Evolutionary conservation across 2,329 filamentous ascomycete species (phyloP).

Genomic region (Acrocalymma vagum): DNA sequence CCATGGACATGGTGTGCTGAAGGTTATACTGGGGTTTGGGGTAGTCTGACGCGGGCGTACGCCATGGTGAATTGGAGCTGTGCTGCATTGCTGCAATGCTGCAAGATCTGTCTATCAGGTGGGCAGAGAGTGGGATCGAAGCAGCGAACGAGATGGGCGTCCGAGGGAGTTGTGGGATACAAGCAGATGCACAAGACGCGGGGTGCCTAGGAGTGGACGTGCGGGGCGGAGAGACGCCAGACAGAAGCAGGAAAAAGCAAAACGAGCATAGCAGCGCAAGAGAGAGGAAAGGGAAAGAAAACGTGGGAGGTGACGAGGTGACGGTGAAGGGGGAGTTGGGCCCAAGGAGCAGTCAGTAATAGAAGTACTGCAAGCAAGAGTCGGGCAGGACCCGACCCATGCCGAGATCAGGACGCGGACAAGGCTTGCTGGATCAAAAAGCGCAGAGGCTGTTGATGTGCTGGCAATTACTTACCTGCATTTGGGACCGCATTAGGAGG

Average conservation of each 20-base stretch:
- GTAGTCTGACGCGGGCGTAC: conserved; percentile 38
- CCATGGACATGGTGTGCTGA: conserved; percentile 49
- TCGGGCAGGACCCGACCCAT: conserved; percentile 25
- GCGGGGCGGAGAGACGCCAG: conserved; percentile 21
- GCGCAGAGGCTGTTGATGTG: conserved; percentile 49
- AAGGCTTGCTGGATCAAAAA: conserved; percentile 38
- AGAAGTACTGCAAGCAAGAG: conserved; percentile 41
- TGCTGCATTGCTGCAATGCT: conserved; percentile 43
- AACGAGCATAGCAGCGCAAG: conserved; percentile 34
- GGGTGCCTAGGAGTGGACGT: conserved; percentile 23
- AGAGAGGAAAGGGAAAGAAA: too few relatives aligned
- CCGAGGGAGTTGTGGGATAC: conserved; percentile 22
- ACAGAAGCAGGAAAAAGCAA: conserved; percentile 38
- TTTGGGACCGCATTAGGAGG: conserved; percentile 47
- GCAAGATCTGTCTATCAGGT: conserved; percentile 27
- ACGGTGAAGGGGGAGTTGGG: conserved; percentile 32
- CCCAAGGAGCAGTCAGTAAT: conserved; percentile 37
- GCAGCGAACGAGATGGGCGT: conserved; percentile 23
- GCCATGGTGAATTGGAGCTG: conserved; percentile 44
- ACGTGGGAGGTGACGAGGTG: conserved; percentile 31
- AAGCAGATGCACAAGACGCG: conserved; percentile 20
- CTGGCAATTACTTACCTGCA: conserved; percentile 48
- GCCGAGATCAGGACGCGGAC: conserved; percentile 31
- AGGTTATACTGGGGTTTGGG: conserved; percentile 45
- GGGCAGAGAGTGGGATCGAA: conserved; percentile 31